Base-by-base conservation (phyloP, 805 yeast species). In the Teunomyces gatunensis region DNA sequence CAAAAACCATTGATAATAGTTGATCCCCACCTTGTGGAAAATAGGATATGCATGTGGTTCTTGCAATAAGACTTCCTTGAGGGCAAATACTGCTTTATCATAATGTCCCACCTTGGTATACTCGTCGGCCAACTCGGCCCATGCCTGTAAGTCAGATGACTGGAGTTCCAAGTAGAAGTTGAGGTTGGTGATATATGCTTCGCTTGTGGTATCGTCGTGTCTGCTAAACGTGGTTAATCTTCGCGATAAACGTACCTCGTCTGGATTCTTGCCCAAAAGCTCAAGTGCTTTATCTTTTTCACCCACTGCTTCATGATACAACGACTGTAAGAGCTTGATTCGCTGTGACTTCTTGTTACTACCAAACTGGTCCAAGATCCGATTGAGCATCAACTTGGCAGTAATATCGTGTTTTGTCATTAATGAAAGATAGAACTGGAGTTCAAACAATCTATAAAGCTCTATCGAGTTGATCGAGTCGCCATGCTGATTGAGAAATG, bases 111-210 rank as follows among this genome's bases (percentile, higher is more conserved):
- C 51, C 11, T 69, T 61, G 20, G 65, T 65, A 61, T 92, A 92
- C n/a, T 78, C 70, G 32, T 81, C 80, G 3, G 83, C 85, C 47
- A 90, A 71, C 64, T 88, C 96, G 42, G 82, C 74, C 96, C 96
- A 89, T 2, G 86, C 70, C 52, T 85, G 83, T 2, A 79, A 70
- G 63, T 94, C 98, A 17, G 84, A 63, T 1, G 97, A 96, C 55
- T 79, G 81, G 44, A 75, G 67, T 46, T 83, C 84, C 45, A 88
- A 65, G 53, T 76, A 79, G 30, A 71, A 75, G 9, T 71, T 68
- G 54, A 91, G 71, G 45, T 75, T 77, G 30, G 73, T 68, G 39
- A 88, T 75, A 61, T 81, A 87, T n/a, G 65, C 68, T 45, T 65
- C 69, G 40, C 52, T 49, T 20, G 55, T 59, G 50, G 33, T 61